phyloP scores from a whole-genome alignment of 1,284 basidiomycete species.

The Tremellales sp. region DNA sequence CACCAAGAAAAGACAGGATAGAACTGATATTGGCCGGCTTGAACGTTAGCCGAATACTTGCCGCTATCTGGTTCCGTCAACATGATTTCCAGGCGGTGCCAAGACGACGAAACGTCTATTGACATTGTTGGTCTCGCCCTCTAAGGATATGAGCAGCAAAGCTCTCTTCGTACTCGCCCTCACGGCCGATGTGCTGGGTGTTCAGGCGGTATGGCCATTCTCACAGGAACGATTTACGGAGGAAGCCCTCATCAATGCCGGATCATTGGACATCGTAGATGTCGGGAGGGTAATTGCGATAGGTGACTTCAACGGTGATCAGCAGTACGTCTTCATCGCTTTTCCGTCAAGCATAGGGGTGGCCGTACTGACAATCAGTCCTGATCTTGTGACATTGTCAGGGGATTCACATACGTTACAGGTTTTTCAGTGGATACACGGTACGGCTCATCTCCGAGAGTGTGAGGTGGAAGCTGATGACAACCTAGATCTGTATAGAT shows the following conservation, averaged over 20 bases:
- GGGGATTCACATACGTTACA: conserved; percentile 67
- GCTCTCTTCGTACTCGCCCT: background rate
- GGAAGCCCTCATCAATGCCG: conserved; percentile 77
- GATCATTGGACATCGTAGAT: conserved; percentile 70
- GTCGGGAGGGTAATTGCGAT: conserved; percentile 70
- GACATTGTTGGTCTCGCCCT: background rate
- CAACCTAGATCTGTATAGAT: no score
- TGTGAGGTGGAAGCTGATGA: conserved; percentile 13
- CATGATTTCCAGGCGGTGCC: background rate
- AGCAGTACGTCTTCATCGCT: conserved; percentile 62
- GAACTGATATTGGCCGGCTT: background rate
- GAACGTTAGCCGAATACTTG: background rate
- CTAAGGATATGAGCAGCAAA: background rate
- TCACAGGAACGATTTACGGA: conserved; percentile 77
- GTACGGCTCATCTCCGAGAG: background rate
- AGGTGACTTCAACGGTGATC: conserved; percentile 93
- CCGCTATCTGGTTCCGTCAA: background rate
- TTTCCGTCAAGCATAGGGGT: no score
- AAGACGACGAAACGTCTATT: no score
- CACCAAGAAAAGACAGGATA: no score
- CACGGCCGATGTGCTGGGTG: background rate
- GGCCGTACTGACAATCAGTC: conserved; percentile 53
- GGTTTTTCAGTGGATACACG: conserved; percentile 79
- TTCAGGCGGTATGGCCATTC: conserved; percentile 66
- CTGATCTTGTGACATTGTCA: conserved; percentile 75